Evolutionary conservation across 768 basidiomycete species (phyloP), one percentile per base, ranked within the genome.

Genomic region (Xanthoconium purpureum): DNA sequence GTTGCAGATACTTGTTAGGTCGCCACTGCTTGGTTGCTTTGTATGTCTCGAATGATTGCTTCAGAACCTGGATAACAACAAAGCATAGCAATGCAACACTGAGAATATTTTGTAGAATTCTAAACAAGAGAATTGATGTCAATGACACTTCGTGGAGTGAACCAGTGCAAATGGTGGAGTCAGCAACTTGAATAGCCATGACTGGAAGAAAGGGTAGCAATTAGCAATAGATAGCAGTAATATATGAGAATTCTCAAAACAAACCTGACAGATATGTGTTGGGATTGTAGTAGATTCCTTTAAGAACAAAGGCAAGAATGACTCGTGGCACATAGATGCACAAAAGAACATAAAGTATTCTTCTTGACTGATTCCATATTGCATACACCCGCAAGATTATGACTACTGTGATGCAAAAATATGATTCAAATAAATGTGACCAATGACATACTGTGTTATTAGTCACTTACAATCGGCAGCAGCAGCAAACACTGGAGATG

Each of bases 301-400:
- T 10, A 8, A 28, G 28, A 37, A 38, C 9, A 7, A 51, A 6
- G 10, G 20, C 10, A 29, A 30, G 14, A n/a, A 46, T 10, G 13
- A 28, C 15, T 5, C 45, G 51, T 13, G 33, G n/a, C 1, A 36
- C 17, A 18, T 14, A 52, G 9, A 52, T 6, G 5, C 13, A 46
- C 42, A 46, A 3, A 7, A 52, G 51, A 20, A 18, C 1, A 3
- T 5, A 20, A 24, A 50, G 14, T 32, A 46, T 18, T 13, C 20
- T 9, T 28, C 9, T 49, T 20, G 47, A 49, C 29, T 6, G 18
- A 29, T 49, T 38, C 47, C 47, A 49, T 36, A 49, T 37, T n/a
- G 47, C 36, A 17, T 38, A 49, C 3, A 49, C 47, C 2, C 47
- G 47, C 6, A 49, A 24, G 11, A 61, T 53, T 54, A 61, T 61